Evolutionary conservation across 345 rosid species (phyloP).

Genomic region (Eucalyptus decipiens): DNA sequence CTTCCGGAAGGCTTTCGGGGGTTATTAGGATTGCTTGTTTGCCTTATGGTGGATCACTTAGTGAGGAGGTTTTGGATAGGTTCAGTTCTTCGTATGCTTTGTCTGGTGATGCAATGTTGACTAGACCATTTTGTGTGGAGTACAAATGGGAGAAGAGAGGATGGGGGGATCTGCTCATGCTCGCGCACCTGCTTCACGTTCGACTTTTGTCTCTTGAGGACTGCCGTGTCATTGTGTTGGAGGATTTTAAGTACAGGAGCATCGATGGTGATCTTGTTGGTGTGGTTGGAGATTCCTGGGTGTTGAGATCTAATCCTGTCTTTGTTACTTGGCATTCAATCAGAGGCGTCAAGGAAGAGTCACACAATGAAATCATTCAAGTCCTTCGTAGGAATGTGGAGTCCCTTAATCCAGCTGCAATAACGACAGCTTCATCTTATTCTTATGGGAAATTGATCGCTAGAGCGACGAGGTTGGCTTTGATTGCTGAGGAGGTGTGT

Average conservation of each 20-base stretch:
- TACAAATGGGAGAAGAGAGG: slow-evolving; percentile 87
- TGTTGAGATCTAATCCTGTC: slow-evolving; percentile 39
- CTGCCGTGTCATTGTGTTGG: slow-evolving; percentile 27
- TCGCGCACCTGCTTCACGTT: slow-evolving; percentile 81
- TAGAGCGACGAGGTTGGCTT: slow-evolving; percentile 75
- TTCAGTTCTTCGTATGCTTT: slow-evolving; percentile 75
- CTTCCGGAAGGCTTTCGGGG: slow-evolving; percentile 42
- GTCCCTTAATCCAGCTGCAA: slow-evolving; percentile 30
- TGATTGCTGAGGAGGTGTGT: slow-evolving; percentile 77
- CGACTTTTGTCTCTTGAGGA: slow-evolving; percentile 31
- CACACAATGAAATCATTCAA: slow-evolving; percentile 35
- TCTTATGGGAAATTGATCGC: slow-evolving; percentile 75
- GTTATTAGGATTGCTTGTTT: slow-evolving; percentile 44
- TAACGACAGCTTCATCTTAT: slow-evolving; percentile 47
- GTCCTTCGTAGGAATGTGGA: slow-evolving; percentile 65
- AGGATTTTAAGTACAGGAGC: slow-evolving; percentile 46
- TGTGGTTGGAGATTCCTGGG: slow-evolving; percentile 74
- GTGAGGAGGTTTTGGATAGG: slow-evolving; percentile 58
- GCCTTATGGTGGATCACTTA: slow-evolving; percentile 22
- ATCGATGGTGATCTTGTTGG: slow-evolving; percentile 89
- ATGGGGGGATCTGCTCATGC: slow-evolving; percentile 79
- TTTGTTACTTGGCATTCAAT: slow-evolving; percentile 85
- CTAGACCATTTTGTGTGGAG: slow-evolving; percentile 54
- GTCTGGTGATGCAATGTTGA: slow-evolving; percentile 59
- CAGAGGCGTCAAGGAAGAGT: slow-evolving; percentile 45